Evolutionary conservation across 2,329 filamentous ascomycete species (phyloP), one percentile per base, ranked within the genome.

Genomic region (Pestalotiopsis sp.): DNA sequence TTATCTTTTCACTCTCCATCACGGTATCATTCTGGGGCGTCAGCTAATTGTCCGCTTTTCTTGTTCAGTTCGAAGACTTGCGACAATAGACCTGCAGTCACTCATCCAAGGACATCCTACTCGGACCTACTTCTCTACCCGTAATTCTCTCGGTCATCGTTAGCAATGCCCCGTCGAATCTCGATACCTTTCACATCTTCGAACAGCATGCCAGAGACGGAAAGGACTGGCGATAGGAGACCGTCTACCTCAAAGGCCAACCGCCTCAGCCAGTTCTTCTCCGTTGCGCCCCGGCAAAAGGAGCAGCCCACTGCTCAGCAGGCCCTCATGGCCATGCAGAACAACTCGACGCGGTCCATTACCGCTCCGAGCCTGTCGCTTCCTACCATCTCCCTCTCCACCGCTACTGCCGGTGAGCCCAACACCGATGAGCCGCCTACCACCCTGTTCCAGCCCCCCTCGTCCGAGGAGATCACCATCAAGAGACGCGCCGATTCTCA

Each of bases 361-460:
- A 91, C 90, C 72, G 88, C 90, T 68, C 87, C 94, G 57, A 91
- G 92, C 69, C 83, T 95, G 72, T 93, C 93, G 62, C 85, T 98
- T 75, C 95, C 95, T 52, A 95, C 92, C 66, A 98, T 98, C 77
- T 97, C 94, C 57, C 87, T 98, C 68, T 97, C 95, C 13, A 94
- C 94, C 57, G 93, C 93, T 64, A 93, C 90, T 38, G 92, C 90
- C 71, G 92, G 93, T 74, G 87, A 96, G 85, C 81, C 81, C 67
- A 88, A 90, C 78, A 91, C 89, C 79, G 92, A 97, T 74, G 88
- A 92, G 74, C 85, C 91, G 63, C 86, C 92, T 14, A 92, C 92
- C 64, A 97, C 88, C 9, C 89, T 98, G 64, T 98, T 97, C 81
- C 90, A 95, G 77, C 94, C 96, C 38, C 93, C 93, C 68, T 93